Evolutionary conservation across 2,329 filamentous ascomycete species (phyloP).

Genomic region (Aspergillus hiratsukae): DNA sequence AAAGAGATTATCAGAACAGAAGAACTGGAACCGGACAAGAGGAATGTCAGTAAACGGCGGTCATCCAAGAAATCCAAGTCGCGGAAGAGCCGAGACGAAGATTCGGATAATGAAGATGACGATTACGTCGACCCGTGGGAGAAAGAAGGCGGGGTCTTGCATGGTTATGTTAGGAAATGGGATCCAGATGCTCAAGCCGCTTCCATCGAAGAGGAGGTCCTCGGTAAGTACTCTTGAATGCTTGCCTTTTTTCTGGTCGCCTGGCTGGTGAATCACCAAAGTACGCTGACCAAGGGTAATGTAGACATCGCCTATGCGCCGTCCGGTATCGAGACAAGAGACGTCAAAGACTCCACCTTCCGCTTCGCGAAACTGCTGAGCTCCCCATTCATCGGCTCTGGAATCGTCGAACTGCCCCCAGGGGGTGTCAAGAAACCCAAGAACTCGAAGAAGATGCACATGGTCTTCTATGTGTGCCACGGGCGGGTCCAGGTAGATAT

Average conservation of each 20-base stretch:
- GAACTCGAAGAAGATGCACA: slow-evolving; percentile 93
- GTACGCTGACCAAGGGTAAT: slow-evolving; percentile 1
- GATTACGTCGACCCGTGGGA: slow-evolving; percentile 42
- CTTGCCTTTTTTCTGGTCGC: background rate
- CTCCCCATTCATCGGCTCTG: slow-evolving; percentile 80
- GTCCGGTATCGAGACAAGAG: slow-evolving; percentile 53
- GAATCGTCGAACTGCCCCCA: slow-evolving; percentile 82
- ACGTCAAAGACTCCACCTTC: slow-evolving; percentile 66
- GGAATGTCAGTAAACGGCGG: slow-evolving; percentile 34
- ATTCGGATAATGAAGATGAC: slow-evolving; percentile 37
- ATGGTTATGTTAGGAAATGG: slow-evolving; percentile 43
- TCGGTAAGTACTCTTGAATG: slow-evolving; percentile 31
- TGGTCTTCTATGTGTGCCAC: slow-evolving; percentile 87
- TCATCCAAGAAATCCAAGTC: slow-evolving; percentile 30
- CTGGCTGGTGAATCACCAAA: no score
- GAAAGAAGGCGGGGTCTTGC: slow-evolving; percentile 39
- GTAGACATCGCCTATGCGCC: slow-evolving; percentile 58
- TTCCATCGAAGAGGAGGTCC: slow-evolving; percentile 37
- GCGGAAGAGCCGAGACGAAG: slow-evolving; percentile 34
- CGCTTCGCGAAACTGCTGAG: slow-evolving; percentile 84
- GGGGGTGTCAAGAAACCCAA: slow-evolving; percentile 81
- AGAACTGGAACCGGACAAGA: slow-evolving; percentile 48
- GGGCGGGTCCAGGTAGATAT: slow-evolving; percentile 76
- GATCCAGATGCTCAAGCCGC: slow-evolving; percentile 35
- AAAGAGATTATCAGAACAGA: slow-evolving; percentile 75